Evolutionary conservation across 306 rosid species (phyloP).

Genomic region (Pyrus betulifolia): DNA sequence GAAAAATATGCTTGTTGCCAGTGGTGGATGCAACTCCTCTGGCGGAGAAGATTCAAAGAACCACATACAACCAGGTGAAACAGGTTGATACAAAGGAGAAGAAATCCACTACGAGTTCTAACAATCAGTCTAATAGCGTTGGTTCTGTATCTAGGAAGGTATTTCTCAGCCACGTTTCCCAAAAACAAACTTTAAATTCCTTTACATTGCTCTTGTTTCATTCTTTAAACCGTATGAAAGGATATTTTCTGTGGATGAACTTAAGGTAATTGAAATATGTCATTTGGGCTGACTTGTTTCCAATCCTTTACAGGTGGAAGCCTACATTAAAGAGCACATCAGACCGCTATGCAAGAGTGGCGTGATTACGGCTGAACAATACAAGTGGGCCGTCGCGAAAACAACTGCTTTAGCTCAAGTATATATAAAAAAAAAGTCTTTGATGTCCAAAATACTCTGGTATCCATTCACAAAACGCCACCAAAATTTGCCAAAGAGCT

Average conservation of each 20-base stretch:
- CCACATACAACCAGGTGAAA: constrained; percentile 23
- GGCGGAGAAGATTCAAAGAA: constrained; percentile 26
- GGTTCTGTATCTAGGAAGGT: constrained; percentile 63
- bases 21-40: constrained; percentile 17
- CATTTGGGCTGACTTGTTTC: background rate
- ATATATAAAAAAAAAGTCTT: too few species aligned
- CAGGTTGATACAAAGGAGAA: constrained; percentile 27
- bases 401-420: too few species aligned
- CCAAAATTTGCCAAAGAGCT: background rate
- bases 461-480: background rate
- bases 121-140: constrained; percentile 40
- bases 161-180: constrained; percentile 6
- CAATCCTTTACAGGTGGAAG: constrained; percentile 62
- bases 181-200: background rate
- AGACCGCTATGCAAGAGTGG: constrained; percentile 95
- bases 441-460: too few species aligned
- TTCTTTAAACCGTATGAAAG: background rate
- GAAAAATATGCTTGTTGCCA: constrained; percentile 22
- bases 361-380: constrained; percentile 78
- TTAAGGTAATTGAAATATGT: background rate
- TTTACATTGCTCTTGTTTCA: background rate
- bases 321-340: constrained; percentile 87
- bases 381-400: constrained; percentile 84
- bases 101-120: constrained; percentile 22
- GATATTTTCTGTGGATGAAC: background rate